Evolutionary conservation across 2,329 filamentous ascomycete genomes (phyloP), one percentile per base, ranked within the genome.

Genomic region (Sphaerulina musiva): DNA sequence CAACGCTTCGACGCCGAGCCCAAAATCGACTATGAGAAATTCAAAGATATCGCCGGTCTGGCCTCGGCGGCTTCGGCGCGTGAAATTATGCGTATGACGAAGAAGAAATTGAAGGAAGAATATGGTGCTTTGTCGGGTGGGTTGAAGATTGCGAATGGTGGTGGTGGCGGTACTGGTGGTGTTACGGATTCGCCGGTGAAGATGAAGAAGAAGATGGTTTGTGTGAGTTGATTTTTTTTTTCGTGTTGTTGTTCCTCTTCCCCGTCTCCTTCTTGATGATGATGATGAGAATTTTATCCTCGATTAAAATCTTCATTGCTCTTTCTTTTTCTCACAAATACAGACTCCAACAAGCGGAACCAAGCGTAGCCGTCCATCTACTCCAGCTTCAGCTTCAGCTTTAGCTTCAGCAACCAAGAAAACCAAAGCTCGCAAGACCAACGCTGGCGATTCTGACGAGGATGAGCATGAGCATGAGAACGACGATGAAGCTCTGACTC

Each of bases 1-100:
- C 61, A 68, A 41, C 69, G 68, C 58, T 66, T 69, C 58, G 63
- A 68, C 7, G 50, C 53, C 47, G 64, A 64, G 51, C 66, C 64
- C 11, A 67, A 64, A 66, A 65, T 69, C 63, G 64, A 70, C 62
- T 69, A 64, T 56, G 59, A 60, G 29, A 66, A 66, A 55, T 68
- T 69, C 62, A 55, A 56, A 55, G 23, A 50, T 23, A 54, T 69
- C 56, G 62, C 65, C 41, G 58, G 59, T 54, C 63, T 66, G 57
- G 59, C 60, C 32, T 57, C 60, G 39, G 52, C 61, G 43, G 44
- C 51, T 46, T 66, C 61, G 31, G 68, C 66, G 39, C 60, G 64
- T 53, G 67, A 69, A 55, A 59, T 67, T 52, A 59, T 69, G 60
- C 66, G 67, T 54, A 61, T 67, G 7, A 67, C 66, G 43, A 69